Conservation (phyloP, 75 land plant species). For the Sequoia sempervirens region DNA sequence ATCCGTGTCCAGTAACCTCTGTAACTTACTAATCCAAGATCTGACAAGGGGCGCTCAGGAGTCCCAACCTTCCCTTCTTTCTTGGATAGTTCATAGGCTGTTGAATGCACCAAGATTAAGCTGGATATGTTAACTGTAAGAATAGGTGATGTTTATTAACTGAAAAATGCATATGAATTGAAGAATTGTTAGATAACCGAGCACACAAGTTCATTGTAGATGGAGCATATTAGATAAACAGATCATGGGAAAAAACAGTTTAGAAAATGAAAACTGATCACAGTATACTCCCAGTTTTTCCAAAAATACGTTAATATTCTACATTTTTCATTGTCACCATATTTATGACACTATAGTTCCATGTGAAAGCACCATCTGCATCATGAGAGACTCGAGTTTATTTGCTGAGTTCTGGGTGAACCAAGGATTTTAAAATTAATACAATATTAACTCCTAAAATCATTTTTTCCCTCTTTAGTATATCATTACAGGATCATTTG, state of each 20-base stretch:
- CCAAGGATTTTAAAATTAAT: not conserved
- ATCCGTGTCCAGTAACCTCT: slow-evolving; percentile 97
- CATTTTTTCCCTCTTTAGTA: not conserved
- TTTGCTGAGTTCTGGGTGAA: not conserved
- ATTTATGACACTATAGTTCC: not conserved
- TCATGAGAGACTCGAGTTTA: not conserved
- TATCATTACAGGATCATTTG: not conserved
- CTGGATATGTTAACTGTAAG: not conserved
- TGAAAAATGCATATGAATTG: not conserved
- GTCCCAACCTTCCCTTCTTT: slow-evolving; percentile 97
- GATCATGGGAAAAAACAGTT: too few species aligned
- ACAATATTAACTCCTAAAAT: not conserved
- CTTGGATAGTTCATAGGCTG: slow-evolving; percentile 97
- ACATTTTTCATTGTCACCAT: not conserved
- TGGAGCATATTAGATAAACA: too few species aligned
- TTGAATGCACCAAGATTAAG: not conserved
- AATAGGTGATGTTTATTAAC: not conserved
- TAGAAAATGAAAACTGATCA: too few species aligned
- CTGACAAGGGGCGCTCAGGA: slow-evolving; percentile 95
- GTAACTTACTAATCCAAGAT: slow-evolving; percentile 87
- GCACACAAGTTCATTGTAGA: not conserved
- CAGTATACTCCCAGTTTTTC: too few species aligned
- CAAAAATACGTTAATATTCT: not conserved
- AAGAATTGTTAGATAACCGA: not conserved
- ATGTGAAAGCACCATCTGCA: not conserved